phyloP scores from a whole-genome alignment of 305 asterid species.

The Fraxinus sp. region DNA sequence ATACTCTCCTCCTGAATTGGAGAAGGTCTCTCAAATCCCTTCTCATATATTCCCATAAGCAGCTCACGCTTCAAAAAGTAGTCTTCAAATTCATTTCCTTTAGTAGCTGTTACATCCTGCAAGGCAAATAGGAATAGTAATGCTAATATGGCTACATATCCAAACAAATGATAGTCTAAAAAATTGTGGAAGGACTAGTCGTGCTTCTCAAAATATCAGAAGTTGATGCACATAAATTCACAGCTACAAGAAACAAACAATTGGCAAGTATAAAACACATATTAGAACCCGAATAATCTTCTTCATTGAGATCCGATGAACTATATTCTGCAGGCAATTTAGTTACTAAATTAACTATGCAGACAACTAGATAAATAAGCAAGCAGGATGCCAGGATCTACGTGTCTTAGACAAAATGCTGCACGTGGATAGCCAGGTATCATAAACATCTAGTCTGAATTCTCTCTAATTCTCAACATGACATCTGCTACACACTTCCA shows the following conservation, averaged over 20 bases:
- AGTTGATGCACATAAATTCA: neutral
- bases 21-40: constrained; percentile 93
- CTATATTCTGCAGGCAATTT: neutral
- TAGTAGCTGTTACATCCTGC: constrained; percentile 95
- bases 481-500: neutral
- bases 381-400: neutral
- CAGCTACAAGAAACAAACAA: neutral
- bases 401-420: neutral
- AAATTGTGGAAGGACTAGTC: neutral
- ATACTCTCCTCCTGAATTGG: constrained; percentile 98
- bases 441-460: neutral
- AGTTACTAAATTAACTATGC: constrained; percentile 10
- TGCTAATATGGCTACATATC: constrained; percentile 8
- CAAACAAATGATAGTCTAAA: constrained; percentile 6
- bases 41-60: constrained; percentile 96
- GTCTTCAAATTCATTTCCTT: constrained; percentile 93
- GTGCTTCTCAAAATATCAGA: neutral
- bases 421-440: constrained; percentile 4
- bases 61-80: constrained; percentile 92
- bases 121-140: constrained; percentile 16
- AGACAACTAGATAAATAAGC: neutral
- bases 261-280: neutral
- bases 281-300: neutral
- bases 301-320: neutral
- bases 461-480: neutral